Evolutionary conservation across 371 early-diverging fungal species (phyloP), one percentile per base, ranked within the genome.

Genomic region (Mortierella sp.): DNA sequence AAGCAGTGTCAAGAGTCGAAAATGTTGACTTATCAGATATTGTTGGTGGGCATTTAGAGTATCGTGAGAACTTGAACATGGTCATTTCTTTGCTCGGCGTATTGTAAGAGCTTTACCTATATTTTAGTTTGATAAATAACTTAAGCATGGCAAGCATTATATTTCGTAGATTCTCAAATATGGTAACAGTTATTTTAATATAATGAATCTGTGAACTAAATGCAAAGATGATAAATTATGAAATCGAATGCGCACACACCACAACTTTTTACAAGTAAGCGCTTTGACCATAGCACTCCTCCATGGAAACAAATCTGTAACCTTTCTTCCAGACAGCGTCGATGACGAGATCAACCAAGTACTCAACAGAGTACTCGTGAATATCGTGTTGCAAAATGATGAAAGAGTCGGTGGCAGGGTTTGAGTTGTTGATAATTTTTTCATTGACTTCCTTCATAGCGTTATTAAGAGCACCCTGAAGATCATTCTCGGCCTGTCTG

Each of bases 11-110:
- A 3, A 76, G 88, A 26, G 84, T 98, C 26, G 96, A 95, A 70
- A 97, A 97, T 70, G 76, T 95, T 8, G 88, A 92, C 66, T 84
- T 96, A 56, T 89, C 92, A 22, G 89, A 87, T 45, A 84, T 91
- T 7, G 86, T 98, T 35, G 90, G 92, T 26, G 96, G 97, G 0
- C 99, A 98, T 80, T 85, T 95, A 43, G 91, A 91, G 37, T 98
- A 98, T 75, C 83, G 83, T 8, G 81, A 85, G 34, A 78, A 84
- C 51, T 43, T 79, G 61, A 73, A 79, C 56, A 66, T 79, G 74
- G 58, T 79, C 28, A 60, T 79, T 12, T 79, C 80, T 6, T 45
- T 79, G 32, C 64, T 79, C 2, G 80, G 80, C 7, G 64, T 56
- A 19, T 67, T 78, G 4, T 78, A 60, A 60, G 17, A 40, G 40